Evolutionary conservation across 306 rosid genomes (phyloP).

Genomic region (Glycyrrhiza uralensis): DNA sequence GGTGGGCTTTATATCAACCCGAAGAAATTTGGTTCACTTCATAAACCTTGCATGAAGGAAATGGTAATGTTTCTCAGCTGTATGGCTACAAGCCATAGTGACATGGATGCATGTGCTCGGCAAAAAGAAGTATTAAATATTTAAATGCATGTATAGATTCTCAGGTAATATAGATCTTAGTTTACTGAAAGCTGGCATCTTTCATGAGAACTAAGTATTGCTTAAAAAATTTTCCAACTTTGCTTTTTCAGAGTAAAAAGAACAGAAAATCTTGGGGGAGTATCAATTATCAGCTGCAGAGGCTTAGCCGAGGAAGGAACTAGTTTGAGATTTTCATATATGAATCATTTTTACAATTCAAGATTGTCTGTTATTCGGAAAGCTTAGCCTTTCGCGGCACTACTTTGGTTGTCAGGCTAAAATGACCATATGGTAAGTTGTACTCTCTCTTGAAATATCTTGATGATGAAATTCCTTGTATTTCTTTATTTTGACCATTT

Average conservation of each 20-base stretch:
- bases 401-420: slow-evolving; percentile 22
- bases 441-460: neutral
- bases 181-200: neutral
- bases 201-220: neutral
- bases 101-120: slow-evolving; percentile 42
- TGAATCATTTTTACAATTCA: slow-evolving; percentile 6
- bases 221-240: neutral
- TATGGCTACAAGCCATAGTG: slow-evolving; percentile 46
- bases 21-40: slow-evolving; percentile 65
- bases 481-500: neutral
- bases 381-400: slow-evolving; percentile 7
- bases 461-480: neutral
- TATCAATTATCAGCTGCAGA: slow-evolving; percentile 86
- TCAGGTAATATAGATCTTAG: slow-evolving; percentile 49
- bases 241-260: slow-evolving; percentile 54
- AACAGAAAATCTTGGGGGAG: slow-evolving; percentile 75
- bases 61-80: slow-evolving; percentile 76
- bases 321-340: slow-evolving; percentile 34
- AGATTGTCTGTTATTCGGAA: slow-evolving; percentile 6
- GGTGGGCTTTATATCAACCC: slow-evolving; percentile 64
- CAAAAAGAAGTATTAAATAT: slow-evolving; percentile 67
- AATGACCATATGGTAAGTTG: slow-evolving; percentile 1
- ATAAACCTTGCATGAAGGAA: slow-evolving; percentile 94
- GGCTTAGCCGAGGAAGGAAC: slow-evolving; percentile 82
- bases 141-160: slow-evolving; percentile 65